These are phyloP conservation scores for Aureobasidium musti DNA, from an alignment of 2,329 filamentous ascomycete species.

Conservation along the genomic window DNA sequence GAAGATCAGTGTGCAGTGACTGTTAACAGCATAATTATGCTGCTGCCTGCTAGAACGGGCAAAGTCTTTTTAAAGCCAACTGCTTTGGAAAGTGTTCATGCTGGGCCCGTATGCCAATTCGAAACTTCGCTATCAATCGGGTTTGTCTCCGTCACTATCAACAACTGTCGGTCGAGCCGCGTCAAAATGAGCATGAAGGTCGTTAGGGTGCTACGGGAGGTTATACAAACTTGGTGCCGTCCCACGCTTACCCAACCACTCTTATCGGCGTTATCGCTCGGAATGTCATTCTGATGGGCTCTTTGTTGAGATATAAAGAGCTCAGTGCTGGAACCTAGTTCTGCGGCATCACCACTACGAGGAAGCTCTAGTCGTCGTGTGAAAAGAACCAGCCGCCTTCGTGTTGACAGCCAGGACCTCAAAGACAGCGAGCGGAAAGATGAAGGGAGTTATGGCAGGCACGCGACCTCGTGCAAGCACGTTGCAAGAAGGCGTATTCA, in stretches of 20 bases:
- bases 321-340: neutral
- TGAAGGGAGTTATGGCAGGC: conserved; percentile 21
- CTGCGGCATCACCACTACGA: neutral
- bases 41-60: neutral
- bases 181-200: neutral
- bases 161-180: neutral
- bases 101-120: neutral
- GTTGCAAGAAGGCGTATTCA: conserved; percentile 25
- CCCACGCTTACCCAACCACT: conserved; percentile 8
- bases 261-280: conserved; percentile 24
- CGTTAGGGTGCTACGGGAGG: neutral
- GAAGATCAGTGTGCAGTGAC: neutral
- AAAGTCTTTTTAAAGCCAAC: neutral
- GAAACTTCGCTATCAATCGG: neutral
- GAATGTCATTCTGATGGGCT: conserved; percentile 17
- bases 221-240: neutral
- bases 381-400: neutral
- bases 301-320: conserved; percentile 14
- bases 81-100: neutral
- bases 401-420: neutral
- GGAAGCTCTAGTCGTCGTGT: neutral
- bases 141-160: no score
- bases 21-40: no score
- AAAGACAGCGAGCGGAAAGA: neutral
- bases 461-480: conserved; percentile 29